These are phyloP conservation scores for Daldinia sp. DNA, from an alignment of 2,329 filamentous ascomycete genomes.

Conservation along the genomic window DNA sequence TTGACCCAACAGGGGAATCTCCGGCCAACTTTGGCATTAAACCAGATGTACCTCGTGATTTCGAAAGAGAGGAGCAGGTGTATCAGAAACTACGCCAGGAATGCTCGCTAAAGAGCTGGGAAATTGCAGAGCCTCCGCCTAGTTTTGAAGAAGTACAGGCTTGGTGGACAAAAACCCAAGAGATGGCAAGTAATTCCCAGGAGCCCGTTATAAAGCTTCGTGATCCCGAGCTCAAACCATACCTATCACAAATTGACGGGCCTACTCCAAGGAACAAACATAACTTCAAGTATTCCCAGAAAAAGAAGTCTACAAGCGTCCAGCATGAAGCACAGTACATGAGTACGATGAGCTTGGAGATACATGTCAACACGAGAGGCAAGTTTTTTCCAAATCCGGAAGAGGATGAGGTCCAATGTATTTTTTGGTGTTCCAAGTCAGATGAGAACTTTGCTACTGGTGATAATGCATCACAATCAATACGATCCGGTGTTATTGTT, in stretches of 20 bases:
- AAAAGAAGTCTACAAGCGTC: slow-evolving; percentile 77
- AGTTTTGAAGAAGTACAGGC: slow-evolving; percentile 73
- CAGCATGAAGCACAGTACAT: slow-evolving; percentile 92
- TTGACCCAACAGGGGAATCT: slow-evolving; percentile 73
- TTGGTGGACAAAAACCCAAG: slow-evolving; percentile 70
- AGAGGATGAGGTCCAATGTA: slow-evolving; percentile 85
- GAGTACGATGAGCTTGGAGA: slow-evolving; percentile 94
- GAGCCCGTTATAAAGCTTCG: slow-evolving; percentile 42
- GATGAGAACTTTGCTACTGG: slow-evolving; percentile 71
- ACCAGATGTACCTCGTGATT: slow-evolving; percentile 61
- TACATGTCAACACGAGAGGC: slow-evolving; percentile 89
- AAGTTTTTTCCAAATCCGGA: slow-evolving; percentile 88
- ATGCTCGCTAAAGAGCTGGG: slow-evolving; percentile 80
- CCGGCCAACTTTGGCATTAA: slow-evolving; percentile 68
- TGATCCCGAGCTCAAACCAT: slow-evolving; percentile 51
- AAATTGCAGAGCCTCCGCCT: slow-evolving; percentile 78
- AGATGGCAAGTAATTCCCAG: slow-evolving; percentile 29
- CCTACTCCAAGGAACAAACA: slow-evolving; percentile 85
- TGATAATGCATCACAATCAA: slow-evolving; percentile 60
- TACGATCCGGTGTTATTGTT: slow-evolving; percentile 78
- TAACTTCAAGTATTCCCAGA: slow-evolving; percentile 88
- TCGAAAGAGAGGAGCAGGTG: slow-evolving; percentile 60
- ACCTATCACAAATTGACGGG: slow-evolving; percentile 86
- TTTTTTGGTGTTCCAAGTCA: slow-evolving; percentile 91
- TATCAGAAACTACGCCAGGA: slow-evolving; percentile 65